Conservation (phyloP, 768 basidiomycete species). For the Hericium erinaceus region DNA sequence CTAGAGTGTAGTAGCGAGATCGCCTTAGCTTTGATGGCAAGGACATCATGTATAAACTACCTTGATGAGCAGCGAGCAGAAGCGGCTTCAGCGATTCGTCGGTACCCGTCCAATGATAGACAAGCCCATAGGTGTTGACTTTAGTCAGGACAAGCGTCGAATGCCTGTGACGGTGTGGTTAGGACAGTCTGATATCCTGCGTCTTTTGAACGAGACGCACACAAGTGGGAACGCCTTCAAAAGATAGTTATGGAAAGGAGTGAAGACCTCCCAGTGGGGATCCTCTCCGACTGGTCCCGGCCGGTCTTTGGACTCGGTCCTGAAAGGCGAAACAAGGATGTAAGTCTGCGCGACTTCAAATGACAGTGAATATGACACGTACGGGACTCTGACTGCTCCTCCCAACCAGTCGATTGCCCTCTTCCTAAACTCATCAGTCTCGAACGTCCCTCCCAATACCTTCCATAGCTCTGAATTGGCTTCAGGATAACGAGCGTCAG, state of each 20-base stretch:
- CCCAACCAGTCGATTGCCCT: slow-evolving; percentile 29
- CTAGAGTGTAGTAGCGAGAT: slow-evolving; percentile 21
- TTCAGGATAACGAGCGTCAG: slow-evolving; percentile 20
- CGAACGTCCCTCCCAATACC: slow-evolving; percentile 20
- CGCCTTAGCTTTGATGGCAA: not conserved
- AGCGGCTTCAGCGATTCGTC: slow-evolving; percentile 43
- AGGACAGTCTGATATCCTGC: too few species aligned
- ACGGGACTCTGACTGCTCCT: slow-evolving; percentile 31
- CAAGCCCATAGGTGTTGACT: slow-evolving; percentile 54
- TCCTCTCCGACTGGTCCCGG: slow-evolving; percentile 40
- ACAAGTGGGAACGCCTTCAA: slow-evolving; percentile 50
- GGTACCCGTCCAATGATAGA: slow-evolving; percentile 51
- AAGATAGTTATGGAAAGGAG: slow-evolving; percentile 31
- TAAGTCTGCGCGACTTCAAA: slow-evolving; percentile 29
- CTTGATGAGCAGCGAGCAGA: slow-evolving; percentile 45
- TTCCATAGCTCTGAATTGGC: slow-evolving; percentile 24
- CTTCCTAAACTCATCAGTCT: slow-evolving; percentile 25
- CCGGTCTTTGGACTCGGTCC: slow-evolving; percentile 43
- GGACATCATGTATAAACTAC: slow-evolving; percentile 14
- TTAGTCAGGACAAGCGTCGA: slow-evolving; percentile 39
- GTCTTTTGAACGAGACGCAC: slow-evolving; percentile 24
- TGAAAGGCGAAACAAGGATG: slow-evolving; percentile 21
- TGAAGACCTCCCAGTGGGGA: slow-evolving; percentile 33
- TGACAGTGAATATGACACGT: slow-evolving; percentile 26
- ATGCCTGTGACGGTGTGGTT: slow-evolving; percentile 27